Base-by-base conservation (phyloP, 129 eudicot species). In the Chrysanthemum seticuspe region DNA sequence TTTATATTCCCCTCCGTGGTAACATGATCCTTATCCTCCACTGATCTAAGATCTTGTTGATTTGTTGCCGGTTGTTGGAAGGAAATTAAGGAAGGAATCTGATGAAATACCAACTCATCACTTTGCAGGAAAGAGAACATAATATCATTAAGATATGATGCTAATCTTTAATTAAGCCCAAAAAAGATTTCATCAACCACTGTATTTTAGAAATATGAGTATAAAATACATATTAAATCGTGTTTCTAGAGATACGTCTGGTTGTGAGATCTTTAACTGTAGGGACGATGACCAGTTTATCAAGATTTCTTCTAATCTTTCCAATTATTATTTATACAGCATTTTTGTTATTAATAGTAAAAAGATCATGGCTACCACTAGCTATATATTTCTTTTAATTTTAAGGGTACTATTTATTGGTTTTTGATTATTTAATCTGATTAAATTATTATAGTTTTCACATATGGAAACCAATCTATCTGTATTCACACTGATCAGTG, bases 101-200 rank as follows among this genome's bases (percentile, higher is more conserved):
- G 64, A 76, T 55, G 79, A 53, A 72, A 63, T 9, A 77, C 60
- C 72, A 77, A 62, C 67, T 75, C 84, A 75, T 82, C 78, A 12
- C 65, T 77, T 72, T 54, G 84, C 76, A 79, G 81, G 75, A 87
- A 84, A 76, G 89, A 74, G 67, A 76, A 82, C 87, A 87, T 75
- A 70, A 53, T 66, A 51, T 31, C 23, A 5, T 48, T 50, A 3
- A 27, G 12, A 56, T 36, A 11, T 40, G 71, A 31, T 36, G 31
- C 44, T 65, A 58, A 71, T 78, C 61, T 70, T 62, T 2, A 29
- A 45, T 77, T 62, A 62, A 36, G 36, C 76, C 71, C 76, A 71
- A 72, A 58, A 47, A 40, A 21, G 82, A 78, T 72, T 78, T 65
- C 55, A 78, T 78, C 71, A 56, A 65, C 78, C 68, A 58, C 63